Percentiles rank a stretch among this genome's conserved stretches.
Evolutionary conservation across 2,329 filamentous ascomycete genomes (phyloP).

Genomic region (Penicillium hesseltinei): DNA sequence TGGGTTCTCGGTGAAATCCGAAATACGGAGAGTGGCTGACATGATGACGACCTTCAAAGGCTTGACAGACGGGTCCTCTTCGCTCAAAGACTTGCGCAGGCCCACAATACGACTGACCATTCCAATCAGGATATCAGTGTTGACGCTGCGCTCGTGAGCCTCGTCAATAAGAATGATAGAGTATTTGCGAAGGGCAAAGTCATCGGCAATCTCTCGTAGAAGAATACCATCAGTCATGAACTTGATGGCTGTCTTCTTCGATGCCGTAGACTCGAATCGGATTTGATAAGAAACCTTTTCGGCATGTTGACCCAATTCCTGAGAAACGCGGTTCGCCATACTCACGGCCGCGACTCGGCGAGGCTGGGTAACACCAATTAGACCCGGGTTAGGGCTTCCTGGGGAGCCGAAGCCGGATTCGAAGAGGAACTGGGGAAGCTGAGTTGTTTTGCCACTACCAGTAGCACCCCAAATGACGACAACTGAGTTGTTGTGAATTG

Average conservation of each 20-base stretch:
- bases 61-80: conserved; percentile 67
- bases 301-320: conserved; percentile 78
- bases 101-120: conserved; percentile 93
- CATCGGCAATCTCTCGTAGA: conserved; percentile 83
- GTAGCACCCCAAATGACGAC: conserved; percentile 93
- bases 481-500: conserved; percentile 84
- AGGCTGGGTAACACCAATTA: conserved; percentile 95
- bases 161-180: conserved; percentile 94
- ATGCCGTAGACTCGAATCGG: conserved; percentile 83
- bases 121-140: conserved; percentile 96
- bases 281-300: conserved; percentile 87
- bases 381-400: conserved; percentile 75
- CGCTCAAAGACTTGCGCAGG: conserved; percentile 70
- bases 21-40: conserved; percentile 90
- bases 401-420: conserved; percentile 87
- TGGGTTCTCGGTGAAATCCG: conserved; percentile 83
- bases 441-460: conserved; percentile 95
- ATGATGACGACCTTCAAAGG: conserved; percentile 95
- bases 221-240: conserved; percentile 99
- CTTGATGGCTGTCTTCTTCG: conserved; percentile 82
- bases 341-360: conserved; percentile 92
- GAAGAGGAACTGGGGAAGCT: conserved; percentile 92
- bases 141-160: conserved; percentile 94
- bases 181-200: conserved; percentile 85
- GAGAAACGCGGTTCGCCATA: conserved; percentile 87